Conservation (phyloP, 768 basidiomycete genomes). For the Lyophyllum decastes region DNA sequence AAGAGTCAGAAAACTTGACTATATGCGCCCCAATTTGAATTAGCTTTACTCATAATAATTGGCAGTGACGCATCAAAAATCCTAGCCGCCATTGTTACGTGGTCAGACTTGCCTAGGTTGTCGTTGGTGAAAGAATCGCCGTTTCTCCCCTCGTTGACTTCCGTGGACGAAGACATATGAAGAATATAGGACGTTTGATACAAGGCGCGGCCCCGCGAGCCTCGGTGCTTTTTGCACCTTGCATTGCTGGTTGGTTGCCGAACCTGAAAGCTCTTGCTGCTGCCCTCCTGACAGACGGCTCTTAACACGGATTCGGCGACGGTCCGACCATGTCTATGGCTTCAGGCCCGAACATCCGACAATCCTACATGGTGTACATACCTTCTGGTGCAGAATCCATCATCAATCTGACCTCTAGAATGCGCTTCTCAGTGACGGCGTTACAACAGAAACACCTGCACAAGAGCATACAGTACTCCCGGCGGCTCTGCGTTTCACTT, state of each 20-base stretch:
- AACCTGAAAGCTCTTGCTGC: background rate
- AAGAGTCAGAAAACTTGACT: constrained; percentile 33
- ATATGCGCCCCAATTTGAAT: background rate
- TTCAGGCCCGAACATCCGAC: background rate
- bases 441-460: background rate
- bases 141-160: constrained; percentile 41
- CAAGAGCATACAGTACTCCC: no score
- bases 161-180: constrained; percentile 6
- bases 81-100: constrained; percentile 33
- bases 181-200: no score
- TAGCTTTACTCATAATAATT: background rate
- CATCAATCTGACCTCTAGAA: background rate
- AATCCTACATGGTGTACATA: background rate
- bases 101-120: constrained; percentile 31
- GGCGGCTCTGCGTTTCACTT: no score
- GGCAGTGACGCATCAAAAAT: constrained; percentile 36
- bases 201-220: background rate
- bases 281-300: background rate
- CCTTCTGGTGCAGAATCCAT: background rate
- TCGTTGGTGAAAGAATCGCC: constrained; percentile 38
- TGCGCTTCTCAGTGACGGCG: background rate
- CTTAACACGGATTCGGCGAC: background rate
- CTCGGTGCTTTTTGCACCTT: background rate
- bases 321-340: background rate
- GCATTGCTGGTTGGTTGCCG: background rate